Evolutionary conservation across 257 asterid genomes (phyloP), one percentile per base, ranked within the genome.

Genomic region (Solanum lycopersicoides): DNA sequence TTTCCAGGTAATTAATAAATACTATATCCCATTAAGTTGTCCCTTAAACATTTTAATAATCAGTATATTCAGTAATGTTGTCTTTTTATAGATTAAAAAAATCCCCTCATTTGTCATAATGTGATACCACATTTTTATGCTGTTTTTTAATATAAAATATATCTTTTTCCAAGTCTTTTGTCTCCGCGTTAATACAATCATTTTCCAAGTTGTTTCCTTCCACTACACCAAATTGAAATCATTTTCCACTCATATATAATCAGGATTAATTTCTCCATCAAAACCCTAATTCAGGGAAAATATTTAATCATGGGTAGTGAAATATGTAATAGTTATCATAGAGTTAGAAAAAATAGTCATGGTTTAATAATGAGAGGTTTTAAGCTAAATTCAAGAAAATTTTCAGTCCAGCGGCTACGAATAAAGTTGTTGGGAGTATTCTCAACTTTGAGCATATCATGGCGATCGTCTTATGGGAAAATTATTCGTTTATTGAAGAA

Each of bases 341-440:
- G 83, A 77, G 83, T 28, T 82, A 87, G 39, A 91, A 86, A 32
- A 86, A 69, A 77, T 4, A 89, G 90, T 0, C 35, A 89, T 28
- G 83, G 63, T 37, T 37, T 37, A 77, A 77, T 25, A 34, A 83
- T 7, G 83, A 83, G 88, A 88, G 94, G 95, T 10, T 89, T 91
- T 83, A 88, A 91, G 86, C 21, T 93, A 80, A 91, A 92, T 37
- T 60, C 87, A 28, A 87, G 90, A 53, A 90, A 89, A 50, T 89
- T 92, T 83, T 89, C 92, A 1, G 90, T 93, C 15, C 91, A 88
- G 21, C 65, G 90, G 41, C 71, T 93, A 9, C 90, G 92, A 0
- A 56, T 90, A 2, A 93, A 91, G 88, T 89, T 93, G 7, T 83
- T 91, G 86, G 68, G 68, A 60, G 68, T 60, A 21, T 21, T 60